Conservation (phyloP, 1,139 yeast species). For the Pneumocystis murina region DNA sequence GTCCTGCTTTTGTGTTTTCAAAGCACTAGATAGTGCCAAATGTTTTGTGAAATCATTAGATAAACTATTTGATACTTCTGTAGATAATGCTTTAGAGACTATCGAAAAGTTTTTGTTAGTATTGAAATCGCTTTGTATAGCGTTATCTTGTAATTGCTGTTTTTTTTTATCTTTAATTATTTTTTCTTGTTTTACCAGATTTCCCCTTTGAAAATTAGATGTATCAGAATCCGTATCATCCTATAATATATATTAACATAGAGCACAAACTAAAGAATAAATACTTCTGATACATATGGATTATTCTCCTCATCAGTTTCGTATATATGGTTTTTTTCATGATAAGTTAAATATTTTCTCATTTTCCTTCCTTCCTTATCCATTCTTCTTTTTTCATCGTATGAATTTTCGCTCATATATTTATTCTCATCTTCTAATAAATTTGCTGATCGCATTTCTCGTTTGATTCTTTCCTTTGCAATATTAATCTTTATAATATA, state of each 20-base stretch:
- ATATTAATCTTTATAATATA: background rate
- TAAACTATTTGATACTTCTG: background rate
- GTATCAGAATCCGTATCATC: background rate
- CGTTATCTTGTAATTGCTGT: background rate
- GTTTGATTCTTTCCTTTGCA: slow-evolving; percentile 49
- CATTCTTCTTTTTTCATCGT: slow-evolving; percentile 51
- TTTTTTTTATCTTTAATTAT: background rate
- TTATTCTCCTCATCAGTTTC: slow-evolving; percentile 84
- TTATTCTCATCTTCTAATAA: slow-evolving; percentile 51
- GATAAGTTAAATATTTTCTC: slow-evolving; percentile 65
- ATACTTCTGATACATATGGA: slow-evolving; percentile 11
- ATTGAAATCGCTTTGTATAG: background rate
- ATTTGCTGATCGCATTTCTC: slow-evolving; percentile 77
- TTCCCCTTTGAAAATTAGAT: background rate
- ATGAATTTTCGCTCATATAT: slow-evolving; percentile 36
- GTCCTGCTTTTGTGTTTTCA: background rate
- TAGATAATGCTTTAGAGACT: background rate
- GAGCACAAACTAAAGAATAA: background rate
- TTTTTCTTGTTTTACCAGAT: background rate
- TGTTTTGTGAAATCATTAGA: background rate
- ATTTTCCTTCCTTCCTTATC: slow-evolving; percentile 85
- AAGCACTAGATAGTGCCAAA: background rate
- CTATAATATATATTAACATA: background rate
- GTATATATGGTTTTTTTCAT: slow-evolving; percentile 79
- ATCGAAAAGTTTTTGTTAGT: background rate